These are phyloP conservation scores for Globisporangium carolinianum DNA, from an alignment of 352 stramenopile species.

Conservation along the genomic window DNA sequence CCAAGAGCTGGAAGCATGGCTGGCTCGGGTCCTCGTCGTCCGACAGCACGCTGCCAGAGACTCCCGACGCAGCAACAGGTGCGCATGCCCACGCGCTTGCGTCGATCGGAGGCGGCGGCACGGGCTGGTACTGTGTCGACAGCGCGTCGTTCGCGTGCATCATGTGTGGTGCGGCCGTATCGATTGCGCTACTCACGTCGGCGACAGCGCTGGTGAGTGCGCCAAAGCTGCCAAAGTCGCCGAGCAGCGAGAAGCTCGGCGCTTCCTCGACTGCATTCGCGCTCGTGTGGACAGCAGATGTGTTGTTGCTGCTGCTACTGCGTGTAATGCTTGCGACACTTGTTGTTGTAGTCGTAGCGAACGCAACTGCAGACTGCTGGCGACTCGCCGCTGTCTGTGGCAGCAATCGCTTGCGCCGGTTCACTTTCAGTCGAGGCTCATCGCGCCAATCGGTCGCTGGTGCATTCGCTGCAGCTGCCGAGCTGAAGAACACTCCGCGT, in stretches of 20 bases:
- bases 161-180: no score
- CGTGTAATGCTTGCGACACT: background rate
- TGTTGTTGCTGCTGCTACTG: background rate
- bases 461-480: slow-evolving; percentile 2
- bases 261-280: slow-evolving; percentile 7
- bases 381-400: background rate
- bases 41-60: background rate
- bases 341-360: background rate
- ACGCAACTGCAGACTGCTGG: no score
- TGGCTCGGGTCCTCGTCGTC: slow-evolving; percentile 19
- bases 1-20: slow-evolving; percentile 44
- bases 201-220: background rate
- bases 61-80: background rate
- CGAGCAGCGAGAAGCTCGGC: slow-evolving; percentile 12
- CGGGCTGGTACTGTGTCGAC: background rate
- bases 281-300: background rate
- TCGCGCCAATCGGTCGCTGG: slow-evolving; percentile 17
- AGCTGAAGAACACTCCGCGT: slow-evolving; percentile 39
- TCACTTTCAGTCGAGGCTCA: slow-evolving; percentile 29
- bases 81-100: background rate
- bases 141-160: background rate
- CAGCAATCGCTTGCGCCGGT: slow-evolving; percentile 14
- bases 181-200: no score
- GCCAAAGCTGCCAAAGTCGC: background rate
- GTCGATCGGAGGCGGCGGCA: background rate